Evolutionary conservation across 768 basidiomycete genomes (phyloP).

Genomic region (Rhizopogon vinicolor): DNA sequence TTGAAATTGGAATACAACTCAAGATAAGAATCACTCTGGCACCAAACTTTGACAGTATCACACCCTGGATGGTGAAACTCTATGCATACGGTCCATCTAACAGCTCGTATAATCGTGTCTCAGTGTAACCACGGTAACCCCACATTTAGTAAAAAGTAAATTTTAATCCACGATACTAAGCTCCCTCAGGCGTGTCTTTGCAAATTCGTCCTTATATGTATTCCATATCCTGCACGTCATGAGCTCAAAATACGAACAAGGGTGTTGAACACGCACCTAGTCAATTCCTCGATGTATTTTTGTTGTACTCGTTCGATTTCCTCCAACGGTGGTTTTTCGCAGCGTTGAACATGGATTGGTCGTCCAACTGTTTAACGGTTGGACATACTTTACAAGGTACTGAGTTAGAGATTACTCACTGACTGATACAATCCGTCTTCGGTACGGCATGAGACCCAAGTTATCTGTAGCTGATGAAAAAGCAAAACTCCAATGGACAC

Average conservation of each 20-base stretch:
- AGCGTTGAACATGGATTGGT: slow-evolving; percentile 76
- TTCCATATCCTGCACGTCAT: slow-evolving; percentile 77
- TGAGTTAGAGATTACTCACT: slow-evolving; percentile 51
- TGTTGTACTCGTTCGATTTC: slow-evolving; percentile 76
- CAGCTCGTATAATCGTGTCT: background rate
- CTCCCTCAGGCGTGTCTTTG: slow-evolving; percentile 73
- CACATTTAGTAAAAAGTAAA: background rate
- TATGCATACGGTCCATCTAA: background rate
- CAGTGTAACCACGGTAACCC: background rate
- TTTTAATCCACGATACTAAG: slow-evolving; percentile 69
- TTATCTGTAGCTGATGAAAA: slow-evolving; percentile 55
- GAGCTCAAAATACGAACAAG: background rate
- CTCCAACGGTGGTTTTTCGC: slow-evolving; percentile 78
- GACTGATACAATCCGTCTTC: slow-evolving; percentile 92
- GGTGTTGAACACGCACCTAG: slow-evolving; percentile 52
- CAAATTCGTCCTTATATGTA: slow-evolving; percentile 92
- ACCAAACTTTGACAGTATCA: background rate
- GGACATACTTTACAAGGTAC: background rate
- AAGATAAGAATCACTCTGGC: too few relatives aligned
- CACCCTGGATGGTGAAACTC: too few relatives aligned
- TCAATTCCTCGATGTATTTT: slow-evolving; percentile 88
- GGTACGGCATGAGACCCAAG: slow-evolving; percentile 92
- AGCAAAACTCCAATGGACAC: background rate
- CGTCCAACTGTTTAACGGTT: slow-evolving; percentile 60
- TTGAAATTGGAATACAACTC: background rate